Percentiles rank a stretch among this genome's conserved stretches.
phyloP scores from a whole-genome alignment of 345 rosid genomes.

The Moricandia moricandioides region DNA sequence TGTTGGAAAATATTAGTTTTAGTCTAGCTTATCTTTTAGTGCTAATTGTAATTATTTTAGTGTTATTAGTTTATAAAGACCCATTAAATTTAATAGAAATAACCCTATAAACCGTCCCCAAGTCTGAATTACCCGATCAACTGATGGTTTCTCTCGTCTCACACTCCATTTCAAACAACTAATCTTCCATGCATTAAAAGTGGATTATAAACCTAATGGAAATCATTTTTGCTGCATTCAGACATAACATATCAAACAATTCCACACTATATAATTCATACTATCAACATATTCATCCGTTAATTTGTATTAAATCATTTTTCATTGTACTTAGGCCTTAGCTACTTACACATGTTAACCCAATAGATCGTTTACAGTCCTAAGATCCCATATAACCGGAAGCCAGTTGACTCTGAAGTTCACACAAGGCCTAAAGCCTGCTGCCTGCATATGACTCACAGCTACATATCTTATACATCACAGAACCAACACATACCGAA shows the following conservation, averaged over 20 bases:
- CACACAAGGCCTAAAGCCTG: too few relatives aligned
- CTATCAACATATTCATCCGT: neutral
- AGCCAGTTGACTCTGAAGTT: too few relatives aligned
- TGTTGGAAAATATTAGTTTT: neutral
- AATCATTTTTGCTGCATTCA: neutral
- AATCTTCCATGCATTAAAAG: neutral
- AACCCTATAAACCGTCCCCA: neutral
- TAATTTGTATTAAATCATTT: too few relatives aligned
- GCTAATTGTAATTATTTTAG: neutral
- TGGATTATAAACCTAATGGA: too few relatives aligned
- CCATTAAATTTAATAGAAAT: neutral
- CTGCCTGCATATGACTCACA: too few relatives aligned
- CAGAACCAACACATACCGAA: too few relatives aligned
- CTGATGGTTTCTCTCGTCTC: neutral
- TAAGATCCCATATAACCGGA: too few relatives aligned
- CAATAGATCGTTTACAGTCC: too few relatives aligned
- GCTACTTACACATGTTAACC: too few relatives aligned
- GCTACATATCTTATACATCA: too few relatives aligned
- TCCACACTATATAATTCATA: neutral
- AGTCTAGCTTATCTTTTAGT: neutral
- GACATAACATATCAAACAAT: neutral
- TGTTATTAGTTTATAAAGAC: neutral
- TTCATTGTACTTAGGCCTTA: too few relatives aligned
- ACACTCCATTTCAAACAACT: neutral
- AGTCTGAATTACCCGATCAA: neutral